Evolutionary conservation across 148 eudicot genomes (phyloP), one percentile per base, ranked within the genome.

Genomic region (Rhododendron simsii): DNA sequence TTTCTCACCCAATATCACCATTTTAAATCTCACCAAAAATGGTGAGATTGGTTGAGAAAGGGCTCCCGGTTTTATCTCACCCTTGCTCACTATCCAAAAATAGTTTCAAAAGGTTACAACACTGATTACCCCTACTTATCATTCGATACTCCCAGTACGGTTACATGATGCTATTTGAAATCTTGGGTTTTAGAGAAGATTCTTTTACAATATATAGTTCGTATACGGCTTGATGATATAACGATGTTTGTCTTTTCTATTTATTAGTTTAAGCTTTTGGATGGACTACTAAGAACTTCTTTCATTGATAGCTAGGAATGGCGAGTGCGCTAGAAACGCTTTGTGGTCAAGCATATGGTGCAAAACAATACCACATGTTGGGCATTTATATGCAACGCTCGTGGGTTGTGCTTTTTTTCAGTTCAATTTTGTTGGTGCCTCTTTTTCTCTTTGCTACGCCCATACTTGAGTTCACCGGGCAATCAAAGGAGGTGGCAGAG

Each of bases 261-360:
- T 20, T 71, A 30, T 33, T 71, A 33, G 20, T 15, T 71, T 71
- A 30, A 30, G 76, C 76, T 71, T 71, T 71, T 71, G 76, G 41
- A 30, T 71, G 35, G 41, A 12, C 2, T 71, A 14, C 39, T 71
- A 30, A 71, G 76, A 55, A 55, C 33, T 71, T 71, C 23, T 47
- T 59, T 30, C 30, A 5, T 80, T 84, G 82, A 35, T 82, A 91
- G 93, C 85, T 90, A n/a, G 91, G 93, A 18, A 92, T 89, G 90
- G 93, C 90, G 2, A 89, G 92, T 77, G 93, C 93, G 20, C 87
- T 92, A 12, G 93, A 92, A 86, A 92, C 91, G 11, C 87, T 92
- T 28, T 92, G 93, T 67, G 93, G 93, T 20, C 92, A 90, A 87
- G 89, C 93, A 21, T 92, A 61, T 35, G 93, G 93, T n/a, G 93